These are phyloP conservation scores for Hanseniaspora pseudoguilliermondii DNA, from an alignment of 805 yeast genomes.

Conservation along the genomic window DNA sequence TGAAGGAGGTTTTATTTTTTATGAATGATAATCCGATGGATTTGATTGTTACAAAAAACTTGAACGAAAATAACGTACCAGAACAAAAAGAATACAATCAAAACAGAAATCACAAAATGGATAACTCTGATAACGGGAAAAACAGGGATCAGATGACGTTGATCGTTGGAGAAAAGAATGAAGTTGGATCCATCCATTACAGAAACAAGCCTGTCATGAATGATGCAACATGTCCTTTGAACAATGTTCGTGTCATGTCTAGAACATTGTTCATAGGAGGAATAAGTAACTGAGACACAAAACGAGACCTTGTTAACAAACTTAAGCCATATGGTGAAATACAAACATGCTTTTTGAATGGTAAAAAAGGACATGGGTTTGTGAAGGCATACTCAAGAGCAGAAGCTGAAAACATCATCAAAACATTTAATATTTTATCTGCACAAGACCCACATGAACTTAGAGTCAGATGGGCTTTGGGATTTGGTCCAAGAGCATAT, in stretches of 20 bases:
- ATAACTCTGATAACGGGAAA: constrained; percentile 7
- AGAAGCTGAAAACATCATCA: constrained; percentile 77
- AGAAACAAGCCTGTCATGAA: constrained; percentile 60
- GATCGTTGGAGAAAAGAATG: constrained; percentile 44
- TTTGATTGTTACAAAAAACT: background rate
- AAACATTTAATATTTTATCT: constrained; percentile 45
- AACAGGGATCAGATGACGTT: constrained; percentile 25
- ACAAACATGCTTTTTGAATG: constrained; percentile 76
- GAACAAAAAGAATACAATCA: background rate
- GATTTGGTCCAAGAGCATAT: constrained; percentile 97
- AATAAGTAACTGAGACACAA: constrained; percentile 72
- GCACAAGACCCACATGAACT: constrained; percentile 24
- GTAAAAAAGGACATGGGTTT: constrained; percentile 88
- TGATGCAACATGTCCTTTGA: constrained; percentile 63
- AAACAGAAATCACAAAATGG: constrained; percentile 15
- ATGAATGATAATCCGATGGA: constrained; percentile 8
- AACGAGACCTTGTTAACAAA: constrained; percentile 51
- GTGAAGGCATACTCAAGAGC: constrained; percentile 83
- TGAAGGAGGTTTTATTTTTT: background rate
- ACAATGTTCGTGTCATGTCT: constrained; percentile 67
- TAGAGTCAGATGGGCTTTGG: constrained; percentile 97
- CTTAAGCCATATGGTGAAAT: constrained; percentile 82
- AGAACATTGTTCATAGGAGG: constrained; percentile 93
- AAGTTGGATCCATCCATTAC: constrained; percentile 60
- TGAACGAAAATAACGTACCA: constrained; percentile 5